Evolutionary conservation across 1,284 basidiomycete species (phyloP).

Genomic region (Cryptococcus depauperatus): DNA sequence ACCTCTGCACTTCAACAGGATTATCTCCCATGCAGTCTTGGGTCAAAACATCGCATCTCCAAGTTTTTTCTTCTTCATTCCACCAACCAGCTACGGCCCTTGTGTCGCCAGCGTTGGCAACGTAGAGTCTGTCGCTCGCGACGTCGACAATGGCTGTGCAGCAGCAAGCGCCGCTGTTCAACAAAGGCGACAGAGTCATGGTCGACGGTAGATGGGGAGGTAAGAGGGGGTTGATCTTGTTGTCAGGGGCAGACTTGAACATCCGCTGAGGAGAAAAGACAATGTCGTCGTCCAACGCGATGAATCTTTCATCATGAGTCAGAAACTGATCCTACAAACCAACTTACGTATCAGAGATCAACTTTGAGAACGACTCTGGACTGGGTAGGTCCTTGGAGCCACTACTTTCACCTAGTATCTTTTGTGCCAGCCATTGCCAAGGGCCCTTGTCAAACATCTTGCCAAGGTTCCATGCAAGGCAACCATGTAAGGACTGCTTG

Average conservation of each 20-base stretch:
- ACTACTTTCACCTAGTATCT: neutral
- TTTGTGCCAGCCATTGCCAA: neutral
- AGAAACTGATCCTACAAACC: neutral
- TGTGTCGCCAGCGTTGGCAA: conserved; percentile 86
- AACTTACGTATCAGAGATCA: conserved; percentile 11
- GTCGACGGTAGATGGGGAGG: conserved; percentile 6
- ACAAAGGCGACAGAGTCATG: conserved; percentile 57
- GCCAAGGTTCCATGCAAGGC: conserved; percentile 4
- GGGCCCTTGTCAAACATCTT: neutral
- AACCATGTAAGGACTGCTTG: conserved; percentile 8
- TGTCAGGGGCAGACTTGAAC: conserved; percentile 36
- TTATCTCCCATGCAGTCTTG: conserved; percentile 96
- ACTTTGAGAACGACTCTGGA: neutral
- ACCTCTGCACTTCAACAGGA: conserved; percentile 59
- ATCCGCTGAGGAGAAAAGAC: conserved; percentile 45
- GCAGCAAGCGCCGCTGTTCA: conserved; percentile 86
- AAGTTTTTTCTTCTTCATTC: conserved; percentile 57
- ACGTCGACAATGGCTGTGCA: conserved; percentile 75
- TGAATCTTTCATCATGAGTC: conserved; percentile 29
- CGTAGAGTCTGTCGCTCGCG: conserved; percentile 64
- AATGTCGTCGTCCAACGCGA: conserved; percentile 48
- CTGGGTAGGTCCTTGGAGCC: neutral
- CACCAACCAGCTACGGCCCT: conserved; percentile 90
- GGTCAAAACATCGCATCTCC: conserved; percentile 84
- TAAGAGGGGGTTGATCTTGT: neutral